Conservation (phyloP, 2,329 filamentous ascomycete genomes). For the Aspergillus sp. region DNA sequence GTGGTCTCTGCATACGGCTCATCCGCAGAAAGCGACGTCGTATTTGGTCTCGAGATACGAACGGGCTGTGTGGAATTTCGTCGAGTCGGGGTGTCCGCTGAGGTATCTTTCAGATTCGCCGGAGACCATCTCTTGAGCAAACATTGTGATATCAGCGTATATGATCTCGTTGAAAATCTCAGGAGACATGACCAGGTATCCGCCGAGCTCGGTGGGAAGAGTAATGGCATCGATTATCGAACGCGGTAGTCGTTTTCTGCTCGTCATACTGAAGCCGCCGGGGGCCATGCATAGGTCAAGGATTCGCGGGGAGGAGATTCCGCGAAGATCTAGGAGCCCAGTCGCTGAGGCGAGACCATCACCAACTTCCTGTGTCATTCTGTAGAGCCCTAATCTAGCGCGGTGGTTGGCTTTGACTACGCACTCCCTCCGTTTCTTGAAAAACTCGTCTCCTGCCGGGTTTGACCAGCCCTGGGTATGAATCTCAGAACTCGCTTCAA, state of each 20-base stretch:
- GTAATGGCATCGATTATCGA: background rate
- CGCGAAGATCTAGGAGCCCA: too few relatives aligned
- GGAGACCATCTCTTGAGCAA: background rate
- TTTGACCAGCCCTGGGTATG: too few relatives aligned
- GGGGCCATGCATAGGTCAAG: constrained; percentile 8
- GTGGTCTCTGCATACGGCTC: background rate
- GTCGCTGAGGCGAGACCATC: too few relatives aligned
- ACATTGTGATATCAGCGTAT: constrained; percentile 7
- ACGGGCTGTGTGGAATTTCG: background rate
- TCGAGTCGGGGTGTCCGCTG: background rate
- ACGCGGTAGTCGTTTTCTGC: background rate
- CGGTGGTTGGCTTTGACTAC: too few relatives aligned
- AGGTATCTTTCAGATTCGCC: background rate
- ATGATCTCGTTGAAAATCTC: background rate
- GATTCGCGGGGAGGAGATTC: background rate
- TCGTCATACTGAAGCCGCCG: constrained; percentile 1
- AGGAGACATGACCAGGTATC: background rate
- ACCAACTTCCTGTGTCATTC: too few relatives aligned
- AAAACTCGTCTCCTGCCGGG: too few relatives aligned
- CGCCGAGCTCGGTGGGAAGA: background rate
- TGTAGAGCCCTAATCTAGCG: too few relatives aligned
- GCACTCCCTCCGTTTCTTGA: too few relatives aligned
- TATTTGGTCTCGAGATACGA: background rate
- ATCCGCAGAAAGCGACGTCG: constrained; percentile 2
- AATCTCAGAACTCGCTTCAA: too few relatives aligned